phyloP scores from a whole-genome alignment of 805 yeast species.

The Scheffersomyces lignosus region DNA sequence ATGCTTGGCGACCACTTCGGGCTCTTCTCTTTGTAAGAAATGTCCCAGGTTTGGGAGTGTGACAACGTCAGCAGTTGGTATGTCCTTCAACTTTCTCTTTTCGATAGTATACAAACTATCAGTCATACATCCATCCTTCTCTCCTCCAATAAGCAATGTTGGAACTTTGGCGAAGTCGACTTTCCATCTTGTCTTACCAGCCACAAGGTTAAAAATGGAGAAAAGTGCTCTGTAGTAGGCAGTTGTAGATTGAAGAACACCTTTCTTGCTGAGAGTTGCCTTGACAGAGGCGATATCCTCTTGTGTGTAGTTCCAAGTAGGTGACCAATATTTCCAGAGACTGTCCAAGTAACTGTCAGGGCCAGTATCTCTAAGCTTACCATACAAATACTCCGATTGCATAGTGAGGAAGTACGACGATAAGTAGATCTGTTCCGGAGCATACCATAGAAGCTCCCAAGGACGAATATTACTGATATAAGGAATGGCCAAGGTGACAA shows the following conservation, averaged over 20 bases:
- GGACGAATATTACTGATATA: slow-evolving; percentile 25
- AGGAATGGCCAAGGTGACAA: slow-evolving; percentile 41
- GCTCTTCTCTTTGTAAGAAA: slow-evolving; percentile 41
- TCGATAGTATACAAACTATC: slow-evolving; percentile 26
- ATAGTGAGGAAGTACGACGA: slow-evolving; percentile 39
- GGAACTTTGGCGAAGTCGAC: slow-evolving; percentile 39
- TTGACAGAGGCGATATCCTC: slow-evolving; percentile 28
- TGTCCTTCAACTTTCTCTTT: slow-evolving; percentile 14
- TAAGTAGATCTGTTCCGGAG: slow-evolving; percentile 34
- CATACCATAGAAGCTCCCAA: slow-evolving; percentile 28
- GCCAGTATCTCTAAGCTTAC: slow-evolving; percentile 15
- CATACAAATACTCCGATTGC: slow-evolving; percentile 29
- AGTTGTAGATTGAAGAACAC: slow-evolving; percentile 33
- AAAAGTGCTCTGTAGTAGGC: slow-evolving; percentile 37
- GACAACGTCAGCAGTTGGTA: slow-evolving; percentile 23
- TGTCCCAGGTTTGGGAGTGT: slow-evolving; percentile 33
- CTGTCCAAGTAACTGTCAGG: slow-evolving; percentile 25
- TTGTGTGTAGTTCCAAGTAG: slow-evolving; percentile 31
- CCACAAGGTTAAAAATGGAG: slow-evolving; percentile 17
- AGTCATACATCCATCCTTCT: slow-evolving; percentile 41
- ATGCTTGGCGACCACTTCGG: slow-evolving; percentile 24
- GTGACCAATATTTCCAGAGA: slow-evolving; percentile 42
- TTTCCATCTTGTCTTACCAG: slow-evolving; percentile 14
- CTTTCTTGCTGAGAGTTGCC: slow-evolving; percentile 23
- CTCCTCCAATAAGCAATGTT: slow-evolving; percentile 35